Evolutionary conservation across 495 filamentous ascomycete species (phyloP).

Genomic region (Lophium mytilinum): DNA sequence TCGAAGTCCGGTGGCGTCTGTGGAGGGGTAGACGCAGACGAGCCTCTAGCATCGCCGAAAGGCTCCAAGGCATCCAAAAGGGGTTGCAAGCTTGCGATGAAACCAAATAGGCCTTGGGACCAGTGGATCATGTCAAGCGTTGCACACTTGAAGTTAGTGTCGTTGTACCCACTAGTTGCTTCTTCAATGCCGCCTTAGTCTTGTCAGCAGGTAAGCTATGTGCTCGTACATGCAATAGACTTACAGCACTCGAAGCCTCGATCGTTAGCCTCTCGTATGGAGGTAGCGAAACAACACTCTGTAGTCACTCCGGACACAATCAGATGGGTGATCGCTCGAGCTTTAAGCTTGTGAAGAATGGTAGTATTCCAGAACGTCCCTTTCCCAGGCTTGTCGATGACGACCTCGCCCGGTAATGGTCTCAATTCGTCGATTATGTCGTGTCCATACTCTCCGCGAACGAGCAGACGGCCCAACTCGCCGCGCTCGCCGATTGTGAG

Average conservation of each 20-base stretch:
- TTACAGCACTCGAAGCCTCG: constrained; percentile 33
- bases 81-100: constrained; percentile 35
- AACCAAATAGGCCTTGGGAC: constrained; percentile 45
- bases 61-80: constrained; percentile 28
- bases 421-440: constrained; percentile 28
- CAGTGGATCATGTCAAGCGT: constrained; percentile 41
- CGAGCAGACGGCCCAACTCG: constrained; percentile 27
- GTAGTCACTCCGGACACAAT: constrained; percentile 31
- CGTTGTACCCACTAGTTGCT: constrained; percentile 40
- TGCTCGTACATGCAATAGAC: constrained; percentile 22
- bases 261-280: constrained; percentile 31
- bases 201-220: constrained; percentile 26
- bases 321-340: constrained; percentile 29
- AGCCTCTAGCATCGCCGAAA: background rate
- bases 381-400: constrained; percentile 33
- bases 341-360: constrained; percentile 29
- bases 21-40: constrained; percentile 21
- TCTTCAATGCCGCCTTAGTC: constrained; percentile 37
- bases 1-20: constrained; percentile 36
- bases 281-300: constrained; percentile 31
- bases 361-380: constrained; percentile 31
- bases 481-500: constrained; percentile 44
- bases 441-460: constrained; percentile 36
- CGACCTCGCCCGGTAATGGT: constrained; percentile 28
- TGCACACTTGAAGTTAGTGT: constrained; percentile 32